Conservation (phyloP, 2,329 filamentous ascomycete genomes). For the Bipolaris oryzae region DNA sequence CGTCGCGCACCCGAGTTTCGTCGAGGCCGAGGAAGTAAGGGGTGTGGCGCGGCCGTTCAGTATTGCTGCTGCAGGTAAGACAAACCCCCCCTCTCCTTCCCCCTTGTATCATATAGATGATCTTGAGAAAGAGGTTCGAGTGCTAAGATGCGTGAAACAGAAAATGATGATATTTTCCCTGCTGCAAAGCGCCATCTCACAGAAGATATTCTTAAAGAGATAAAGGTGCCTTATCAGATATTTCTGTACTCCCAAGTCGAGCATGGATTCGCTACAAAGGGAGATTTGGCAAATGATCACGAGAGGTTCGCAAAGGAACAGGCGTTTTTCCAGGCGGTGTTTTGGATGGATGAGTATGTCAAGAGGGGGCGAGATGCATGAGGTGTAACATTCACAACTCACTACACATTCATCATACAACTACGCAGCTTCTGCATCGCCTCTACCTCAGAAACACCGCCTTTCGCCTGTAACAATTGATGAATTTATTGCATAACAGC, state of each 20-base stretch:
- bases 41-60: conserved; percentile 63
- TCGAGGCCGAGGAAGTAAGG: conserved; percentile 65
- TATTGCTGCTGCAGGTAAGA: conserved; percentile 68
- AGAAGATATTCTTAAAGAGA: conserved; percentile 64
- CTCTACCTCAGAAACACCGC: neutral
- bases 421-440: too few species aligned
- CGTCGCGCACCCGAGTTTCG: conserved; percentile 77
- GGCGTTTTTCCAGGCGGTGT: conserved; percentile 77
- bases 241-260: conserved; percentile 72
- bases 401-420: too few species aligned
- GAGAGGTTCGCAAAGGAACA: conserved; percentile 77
- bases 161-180: conserved; percentile 66
- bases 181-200: conserved; percentile 61
- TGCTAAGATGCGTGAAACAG: conserved; percentile 36
- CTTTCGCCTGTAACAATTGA: too few species aligned
- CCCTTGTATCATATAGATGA: too few species aligned
- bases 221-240: conserved; percentile 71
- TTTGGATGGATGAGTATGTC: conserved; percentile 75
- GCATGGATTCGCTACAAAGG: conserved; percentile 78
- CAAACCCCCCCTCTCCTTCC: too few species aligned
- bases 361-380: conserved; percentile 32
- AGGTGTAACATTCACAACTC: too few species aligned
- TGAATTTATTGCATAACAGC: conserved; percentile 58
- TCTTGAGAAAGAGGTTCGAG: too few species aligned
- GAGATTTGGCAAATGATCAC: conserved; percentile 63